These are phyloP conservation scores for Apiospora koreana DNA, from an alignment of 2,329 filamentous ascomycete genomes.

Conservation along the genomic window DNA sequence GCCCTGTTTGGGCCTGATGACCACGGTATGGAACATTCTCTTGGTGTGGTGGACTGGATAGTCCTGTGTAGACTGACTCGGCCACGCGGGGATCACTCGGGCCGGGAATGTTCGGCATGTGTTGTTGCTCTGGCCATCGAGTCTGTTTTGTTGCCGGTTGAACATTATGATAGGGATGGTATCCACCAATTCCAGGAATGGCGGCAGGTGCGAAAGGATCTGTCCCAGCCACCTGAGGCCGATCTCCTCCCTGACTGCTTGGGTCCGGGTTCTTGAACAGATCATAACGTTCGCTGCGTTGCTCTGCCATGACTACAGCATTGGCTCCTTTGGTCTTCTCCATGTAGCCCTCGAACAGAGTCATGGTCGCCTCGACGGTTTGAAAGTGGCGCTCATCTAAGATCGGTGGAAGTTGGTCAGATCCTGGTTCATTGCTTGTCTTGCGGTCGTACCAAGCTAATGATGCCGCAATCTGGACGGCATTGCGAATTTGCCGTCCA, in stretches of 20 bases:
- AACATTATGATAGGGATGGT: no score
- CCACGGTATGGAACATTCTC: no score
- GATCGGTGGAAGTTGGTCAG: not conserved
- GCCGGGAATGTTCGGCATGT: no score
- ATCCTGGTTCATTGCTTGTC: not conserved
- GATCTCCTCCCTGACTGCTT: not conserved
- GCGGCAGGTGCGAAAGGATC: not conserved
- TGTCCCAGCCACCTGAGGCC: not conserved
- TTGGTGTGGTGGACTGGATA: no score
- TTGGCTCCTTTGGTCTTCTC: slow-evolving; percentile 14
- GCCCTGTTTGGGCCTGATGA: not conserved
- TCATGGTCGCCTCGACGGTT: slow-evolving; percentile 14
- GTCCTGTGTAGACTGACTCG: no score
- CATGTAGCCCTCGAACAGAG: slow-evolving; percentile 16
- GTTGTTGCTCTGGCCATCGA: no score
- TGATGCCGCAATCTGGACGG: slow-evolving; percentile 17
- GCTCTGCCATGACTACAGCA: slow-evolving; percentile 9
- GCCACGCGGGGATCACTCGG: no score
- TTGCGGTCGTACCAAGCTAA: slow-evolving; percentile 15
- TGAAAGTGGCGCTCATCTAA: slow-evolving; percentile 11
- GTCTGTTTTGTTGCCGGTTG: no score
- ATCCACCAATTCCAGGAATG: not conserved
- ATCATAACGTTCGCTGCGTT: slow-evolving; percentile 14
- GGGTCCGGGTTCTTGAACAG: not conserved
- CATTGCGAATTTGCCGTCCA: slow-evolving; percentile 17